Percentiles rank a stretch among this genome's conserved stretches.
Conservation (phyloP, 306 rosid species). For the Inga laurina region DNA sequence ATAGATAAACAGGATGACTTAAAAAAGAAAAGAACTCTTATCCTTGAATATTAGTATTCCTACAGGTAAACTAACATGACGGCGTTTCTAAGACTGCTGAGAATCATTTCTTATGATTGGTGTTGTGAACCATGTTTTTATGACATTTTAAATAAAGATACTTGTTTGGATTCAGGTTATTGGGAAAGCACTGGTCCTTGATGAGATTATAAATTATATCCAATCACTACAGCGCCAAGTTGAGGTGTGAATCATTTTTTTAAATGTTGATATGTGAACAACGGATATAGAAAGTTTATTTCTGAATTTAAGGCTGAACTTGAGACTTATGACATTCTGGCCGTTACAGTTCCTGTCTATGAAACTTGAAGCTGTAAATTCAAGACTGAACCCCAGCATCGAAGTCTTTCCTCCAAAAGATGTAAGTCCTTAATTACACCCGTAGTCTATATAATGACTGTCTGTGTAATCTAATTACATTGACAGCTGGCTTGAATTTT, state of each 20-base stretch:
- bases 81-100: background rate
- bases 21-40: background rate
- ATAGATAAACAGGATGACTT: background rate
- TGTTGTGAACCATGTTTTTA: slow-evolving; percentile 5
- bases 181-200: slow-evolving; percentile 92
- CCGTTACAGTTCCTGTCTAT: slow-evolving; percentile 81
- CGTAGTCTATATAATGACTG: background rate
- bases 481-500: background rate
- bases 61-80: slow-evolving; percentile 1
- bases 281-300: background rate
- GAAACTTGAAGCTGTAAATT: slow-evolving; percentile 93
- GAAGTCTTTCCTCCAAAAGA: slow-evolving; percentile 83
- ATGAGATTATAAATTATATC: slow-evolving; percentile 92
- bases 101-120: slow-evolving; percentile 13
- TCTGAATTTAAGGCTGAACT: slow-evolving; percentile 14
- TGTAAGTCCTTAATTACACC: slow-evolving; percentile 45
- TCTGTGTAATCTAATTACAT: slow-evolving; percentile 1
- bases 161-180: slow-evolving; percentile 64
- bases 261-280: background rate
- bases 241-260: slow-evolving; percentile 55
- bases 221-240: slow-evolving; percentile 91
- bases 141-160: slow-evolving; percentile 3
- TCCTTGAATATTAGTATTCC: slow-evolving; percentile 1
- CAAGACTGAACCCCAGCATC: slow-evolving; percentile 65
- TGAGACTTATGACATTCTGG: slow-evolving; percentile 27